Conservation (phyloP, 106 monocot species). For the Vanilla planifolia region DNA sequence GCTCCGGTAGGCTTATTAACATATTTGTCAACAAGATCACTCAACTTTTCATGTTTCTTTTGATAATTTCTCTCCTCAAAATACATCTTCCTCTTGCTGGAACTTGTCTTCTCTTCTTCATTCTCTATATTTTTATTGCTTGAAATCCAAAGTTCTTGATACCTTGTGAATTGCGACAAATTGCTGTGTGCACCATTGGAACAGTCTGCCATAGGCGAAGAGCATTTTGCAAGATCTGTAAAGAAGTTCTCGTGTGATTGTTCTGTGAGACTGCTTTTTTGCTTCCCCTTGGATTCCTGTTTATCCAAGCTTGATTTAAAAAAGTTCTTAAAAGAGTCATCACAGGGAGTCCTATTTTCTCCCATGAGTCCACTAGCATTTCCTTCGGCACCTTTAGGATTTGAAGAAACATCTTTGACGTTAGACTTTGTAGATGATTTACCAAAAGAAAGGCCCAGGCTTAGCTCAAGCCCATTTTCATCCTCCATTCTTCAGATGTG, state of each 20-base stretch:
- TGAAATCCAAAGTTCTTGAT: slow-evolving; percentile 38
- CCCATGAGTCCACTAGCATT: slow-evolving; percentile 21
- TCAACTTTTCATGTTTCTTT: slow-evolving; percentile 43
- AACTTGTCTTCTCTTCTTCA: slow-evolving; percentile 42
- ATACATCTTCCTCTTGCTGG: slow-evolving; percentile 46
- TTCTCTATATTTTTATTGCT: slow-evolving; percentile 23
- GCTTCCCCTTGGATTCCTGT: slow-evolving; percentile 28
- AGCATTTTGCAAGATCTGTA: slow-evolving; percentile 29
- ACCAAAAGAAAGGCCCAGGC: slow-evolving; percentile 85
- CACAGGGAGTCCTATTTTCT: slow-evolving; percentile 17
- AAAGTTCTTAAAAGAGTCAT: slow-evolving; percentile 33
- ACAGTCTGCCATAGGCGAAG: slow-evolving; percentile 13
- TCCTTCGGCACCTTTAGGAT: slow-evolving; percentile 51
- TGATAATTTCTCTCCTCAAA: slow-evolving; percentile 45
- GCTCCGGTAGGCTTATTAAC: slow-evolving; percentile 22
- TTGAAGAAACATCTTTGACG: slow-evolving; percentile 29
- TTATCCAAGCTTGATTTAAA: slow-evolving; percentile 24
- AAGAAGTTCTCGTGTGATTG: slow-evolving; percentile 42
- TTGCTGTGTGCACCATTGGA: slow-evolving; percentile 17
- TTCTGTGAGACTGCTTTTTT: slow-evolving; percentile 17
- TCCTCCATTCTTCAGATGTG: slow-evolving; percentile 78
- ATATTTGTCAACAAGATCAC: slow-evolving; percentile 17
- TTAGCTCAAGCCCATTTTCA: slow-evolving; percentile 82
- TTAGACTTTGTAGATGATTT: slow-evolving; percentile 62
- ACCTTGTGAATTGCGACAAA: slow-evolving; percentile 22